phyloP scores from a whole-genome alignment of 2,329 filamentous ascomycete species.

The Aspergillus jensenii region DNA sequence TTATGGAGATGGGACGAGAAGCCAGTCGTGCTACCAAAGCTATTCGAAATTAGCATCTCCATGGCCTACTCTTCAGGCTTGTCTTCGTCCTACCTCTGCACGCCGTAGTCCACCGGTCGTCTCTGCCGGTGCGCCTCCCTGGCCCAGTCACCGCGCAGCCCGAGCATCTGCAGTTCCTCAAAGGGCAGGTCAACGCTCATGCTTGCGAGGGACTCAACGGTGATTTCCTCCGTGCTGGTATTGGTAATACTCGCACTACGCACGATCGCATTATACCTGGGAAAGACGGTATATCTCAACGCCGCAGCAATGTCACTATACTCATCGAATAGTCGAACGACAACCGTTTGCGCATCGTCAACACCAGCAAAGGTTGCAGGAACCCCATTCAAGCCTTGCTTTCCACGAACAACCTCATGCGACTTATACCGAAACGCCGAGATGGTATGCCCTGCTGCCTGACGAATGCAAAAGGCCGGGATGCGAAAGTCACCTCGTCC shows the following conservation, averaged over 20 bases:
- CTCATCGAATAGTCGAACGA: constrained; percentile 59
- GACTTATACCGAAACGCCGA: constrained; percentile 60
- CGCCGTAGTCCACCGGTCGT: constrained; percentile 57
- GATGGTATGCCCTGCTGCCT: constrained; percentile 59
- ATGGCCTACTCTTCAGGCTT: too few species aligned
- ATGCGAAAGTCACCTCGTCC: constrained; percentile 64
- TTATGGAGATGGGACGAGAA: constrained; percentile 66
- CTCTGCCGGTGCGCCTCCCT: constrained; percentile 57
- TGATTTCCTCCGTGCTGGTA: constrained; percentile 53
- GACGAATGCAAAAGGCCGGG: constrained; percentile 61
- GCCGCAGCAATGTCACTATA: constrained; percentile 59
- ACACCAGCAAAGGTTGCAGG: constrained; percentile 60
- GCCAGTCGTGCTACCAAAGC: constrained; percentile 61
- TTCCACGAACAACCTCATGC: constrained; percentile 56
- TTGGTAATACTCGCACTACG: constrained; percentile 64
- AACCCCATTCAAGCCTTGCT: constrained; percentile 56
- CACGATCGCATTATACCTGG: constrained; percentile 60
- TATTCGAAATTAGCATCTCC: constrained; percentile 20
- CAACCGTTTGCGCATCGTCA: constrained; percentile 58
- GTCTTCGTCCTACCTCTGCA: constrained; percentile 47
- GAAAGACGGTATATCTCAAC: constrained; percentile 64
- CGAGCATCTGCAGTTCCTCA: constrained; percentile 62
- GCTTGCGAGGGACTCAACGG: constrained; percentile 58
- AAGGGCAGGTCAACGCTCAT: constrained; percentile 63
- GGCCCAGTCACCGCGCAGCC: constrained; percentile 63